These are phyloP conservation scores for Aquilaria agallochum DNA, from an alignment of 441 rosid genomes.

Conservation along the genomic window DNA sequence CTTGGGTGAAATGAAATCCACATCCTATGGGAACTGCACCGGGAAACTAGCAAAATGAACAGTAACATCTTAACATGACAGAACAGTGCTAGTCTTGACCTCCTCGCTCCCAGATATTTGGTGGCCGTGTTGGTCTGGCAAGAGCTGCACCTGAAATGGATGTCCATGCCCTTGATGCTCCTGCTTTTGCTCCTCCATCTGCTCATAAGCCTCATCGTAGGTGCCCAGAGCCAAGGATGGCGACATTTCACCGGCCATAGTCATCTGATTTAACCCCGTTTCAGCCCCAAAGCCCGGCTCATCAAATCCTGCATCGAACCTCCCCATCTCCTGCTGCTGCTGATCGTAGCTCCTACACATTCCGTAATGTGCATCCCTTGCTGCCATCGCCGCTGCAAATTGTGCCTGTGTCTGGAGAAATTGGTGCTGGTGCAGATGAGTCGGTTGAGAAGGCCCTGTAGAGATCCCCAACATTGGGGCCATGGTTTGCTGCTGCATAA, in stretches of 20 bases:
- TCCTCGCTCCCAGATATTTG: slow-evolving; percentile 53
- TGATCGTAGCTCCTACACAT: slow-evolving; percentile 46
- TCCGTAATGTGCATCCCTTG: slow-evolving; percentile 49
- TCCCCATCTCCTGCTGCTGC: slow-evolving; percentile 39
- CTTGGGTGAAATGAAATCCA: too few species aligned
- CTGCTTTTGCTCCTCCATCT: slow-evolving; percentile 39
- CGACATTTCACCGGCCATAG: slow-evolving; percentile 27
- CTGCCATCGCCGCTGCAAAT: slow-evolving; percentile 40
- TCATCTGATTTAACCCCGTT: slow-evolving; percentile 40
- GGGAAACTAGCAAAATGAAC: too few species aligned
- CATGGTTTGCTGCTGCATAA: slow-evolving; percentile 29
- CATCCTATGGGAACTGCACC: too few species aligned
- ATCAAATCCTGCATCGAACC: slow-evolving; percentile 38
- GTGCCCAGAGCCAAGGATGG: slow-evolving; percentile 29
- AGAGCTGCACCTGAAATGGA: slow-evolving; percentile 38
- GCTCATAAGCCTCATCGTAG: slow-evolving; percentile 34
- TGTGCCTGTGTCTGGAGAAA: slow-evolving; percentile 55
- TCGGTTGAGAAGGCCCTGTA: slow-evolving; percentile 20
- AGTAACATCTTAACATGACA: slow-evolving; percentile 28
- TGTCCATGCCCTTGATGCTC: slow-evolving; percentile 35
- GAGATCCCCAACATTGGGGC: slow-evolving; percentile 54
- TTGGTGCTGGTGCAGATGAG: slow-evolving; percentile 16
- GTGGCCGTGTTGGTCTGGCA: slow-evolving; percentile 29
- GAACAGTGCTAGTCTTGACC: slow-evolving; percentile 32
- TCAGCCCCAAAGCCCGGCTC: slow-evolving; percentile 29